A percentile compares a stretch with the other conserved stretches of the same genome.
Evolutionary conservation across 2,329 filamentous ascomycete genomes (phyloP).

Genomic region (Pseudofabraea citricarpa): DNA sequence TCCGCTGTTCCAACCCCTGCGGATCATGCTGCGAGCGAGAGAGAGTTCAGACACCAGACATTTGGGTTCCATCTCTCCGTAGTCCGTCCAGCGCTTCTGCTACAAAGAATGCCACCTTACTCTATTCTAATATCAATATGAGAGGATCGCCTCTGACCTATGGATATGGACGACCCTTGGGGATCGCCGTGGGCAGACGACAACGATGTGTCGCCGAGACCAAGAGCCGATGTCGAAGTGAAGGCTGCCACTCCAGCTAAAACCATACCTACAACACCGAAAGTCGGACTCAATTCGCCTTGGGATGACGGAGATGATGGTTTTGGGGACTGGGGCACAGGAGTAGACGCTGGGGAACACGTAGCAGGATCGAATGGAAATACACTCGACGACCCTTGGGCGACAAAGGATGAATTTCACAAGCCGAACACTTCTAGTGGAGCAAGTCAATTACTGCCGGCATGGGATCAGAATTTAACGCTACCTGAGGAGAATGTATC

Average conservation of each 20-base stretch:
- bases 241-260: conserved; percentile 14
- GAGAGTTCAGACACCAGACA: no score
- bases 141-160: conserved; percentile 17
- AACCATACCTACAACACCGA: conserved; percentile 13
- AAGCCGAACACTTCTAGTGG: conserved; percentile 3
- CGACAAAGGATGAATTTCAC: conserved; percentile 1
- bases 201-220: conserved; percentile 10
- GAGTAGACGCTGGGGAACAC: conserved; percentile 7
- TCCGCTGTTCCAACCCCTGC: no score
- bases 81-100: not conserved
- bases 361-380: conserved; percentile 11
- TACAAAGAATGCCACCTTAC: not conserved
- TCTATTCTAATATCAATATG: conserved; percentile 22
- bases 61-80: no score
- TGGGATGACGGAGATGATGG: conserved; percentile 22
- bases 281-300: conserved; percentile 14
- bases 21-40: no score
- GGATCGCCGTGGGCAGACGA: conserved; percentile 34
- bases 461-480: conserved; percentile 10
- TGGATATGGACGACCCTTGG: conserved; percentile 33
- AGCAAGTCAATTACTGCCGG: conserved; percentile 4
- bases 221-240: conserved; percentile 5
- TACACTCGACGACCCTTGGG: conserved; percentile 12
- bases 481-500: conserved; percentile 1
- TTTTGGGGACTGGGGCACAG: conserved; percentile 22